Evolutionary conservation across 2,329 filamentous ascomycete genomes (phyloP), one percentile per base, ranked within the genome.

Genomic region (Cladosporium sp.): DNA sequence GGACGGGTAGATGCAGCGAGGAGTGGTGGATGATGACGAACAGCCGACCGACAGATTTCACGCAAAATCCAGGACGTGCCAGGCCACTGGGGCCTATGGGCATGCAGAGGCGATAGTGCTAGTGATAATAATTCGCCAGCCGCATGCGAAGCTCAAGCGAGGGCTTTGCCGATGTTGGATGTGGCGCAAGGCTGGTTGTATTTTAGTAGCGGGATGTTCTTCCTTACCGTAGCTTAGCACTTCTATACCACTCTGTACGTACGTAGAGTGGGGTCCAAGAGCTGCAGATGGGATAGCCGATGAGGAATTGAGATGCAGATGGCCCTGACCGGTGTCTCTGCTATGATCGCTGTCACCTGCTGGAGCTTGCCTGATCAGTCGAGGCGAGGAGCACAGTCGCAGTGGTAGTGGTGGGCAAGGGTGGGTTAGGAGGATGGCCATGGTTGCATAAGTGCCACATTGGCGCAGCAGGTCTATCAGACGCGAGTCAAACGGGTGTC

Each of bases 1-100:
- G n/a, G n/a, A 24, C 45, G 45, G 45, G 38, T 48, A 48, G 37
- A 9, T 34, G 45, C 45, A 48, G 45, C 22, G 22, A 17, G 8
- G 7, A 27, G 37, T 41, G 37, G 39, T 20, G 45, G 29, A 48
- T 48, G n/a, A n/a, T n/a, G 37, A 40, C 45, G 38, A 48, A 12
- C 29, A 41, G 18, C 37, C 45, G 27, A 37, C 24, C 34, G 27
- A 17, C n/a, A 32, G 45, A 37, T 48, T 29, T 17, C 37, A 40
- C 45, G 15, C 44, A n/a, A 36, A 18, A 17, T 27, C 36, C 17
- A 22, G 17, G 4, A 5, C 3, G n/a, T n/a, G n/a, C n/a, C n/a
- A n/a, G n/a, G n/a, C n/a, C n/a, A 13, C 8, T 24, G 43, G 9
- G 32, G 37, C 19, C 37, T 8, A 19, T 8, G n/a, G n/a, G 19